Evolutionary conservation across 768 basidiomycete species (phyloP).

Genomic region (Megacollybia marginata): DNA sequence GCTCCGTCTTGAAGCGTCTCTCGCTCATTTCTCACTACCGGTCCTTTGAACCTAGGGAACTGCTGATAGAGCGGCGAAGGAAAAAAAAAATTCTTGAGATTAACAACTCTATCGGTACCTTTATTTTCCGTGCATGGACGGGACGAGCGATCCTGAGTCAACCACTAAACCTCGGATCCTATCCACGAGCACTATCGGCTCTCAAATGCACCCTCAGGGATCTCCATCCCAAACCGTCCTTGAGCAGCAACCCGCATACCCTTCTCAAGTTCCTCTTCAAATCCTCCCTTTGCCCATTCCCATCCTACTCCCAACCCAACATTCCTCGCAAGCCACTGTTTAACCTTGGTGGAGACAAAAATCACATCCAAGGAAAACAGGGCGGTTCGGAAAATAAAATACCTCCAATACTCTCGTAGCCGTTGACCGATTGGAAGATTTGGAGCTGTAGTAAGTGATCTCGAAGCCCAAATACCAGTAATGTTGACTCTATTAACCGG

Average conservation of each 20-base stretch:
- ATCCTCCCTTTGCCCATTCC: constrained; percentile 27
- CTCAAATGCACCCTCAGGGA: constrained; percentile 48
- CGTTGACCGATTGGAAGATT: constrained; percentile 34
- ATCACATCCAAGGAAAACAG: constrained; percentile 65
- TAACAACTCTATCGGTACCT: no score
- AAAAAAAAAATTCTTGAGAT: no score
- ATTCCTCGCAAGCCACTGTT: constrained; percentile 37
- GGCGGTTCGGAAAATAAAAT: constrained; percentile 55
- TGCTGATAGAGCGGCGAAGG: no score
- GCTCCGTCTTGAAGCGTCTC: no score
- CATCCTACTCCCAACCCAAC: constrained; percentile 24
- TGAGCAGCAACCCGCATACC: constrained; percentile 72
- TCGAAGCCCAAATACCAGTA: constrained; percentile 76
- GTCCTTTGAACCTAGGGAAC: no score
- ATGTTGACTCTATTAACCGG: constrained; percentile 90
- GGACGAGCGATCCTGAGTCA: no score
- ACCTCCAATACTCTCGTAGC: constrained; percentile 45
- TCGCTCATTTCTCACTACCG: no score
- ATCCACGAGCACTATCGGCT: no score
- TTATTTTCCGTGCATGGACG: no score
- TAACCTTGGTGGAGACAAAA: constrained; percentile 56
- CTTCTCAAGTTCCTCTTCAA: constrained; percentile 79
- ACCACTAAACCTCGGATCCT: no score
- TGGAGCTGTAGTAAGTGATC: constrained; percentile 44
- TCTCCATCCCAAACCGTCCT: constrained; percentile 72